phyloP scores from a whole-genome alignment of 2,329 filamentous ascomycete genomes.

The Sporothrix phasma region DNA sequence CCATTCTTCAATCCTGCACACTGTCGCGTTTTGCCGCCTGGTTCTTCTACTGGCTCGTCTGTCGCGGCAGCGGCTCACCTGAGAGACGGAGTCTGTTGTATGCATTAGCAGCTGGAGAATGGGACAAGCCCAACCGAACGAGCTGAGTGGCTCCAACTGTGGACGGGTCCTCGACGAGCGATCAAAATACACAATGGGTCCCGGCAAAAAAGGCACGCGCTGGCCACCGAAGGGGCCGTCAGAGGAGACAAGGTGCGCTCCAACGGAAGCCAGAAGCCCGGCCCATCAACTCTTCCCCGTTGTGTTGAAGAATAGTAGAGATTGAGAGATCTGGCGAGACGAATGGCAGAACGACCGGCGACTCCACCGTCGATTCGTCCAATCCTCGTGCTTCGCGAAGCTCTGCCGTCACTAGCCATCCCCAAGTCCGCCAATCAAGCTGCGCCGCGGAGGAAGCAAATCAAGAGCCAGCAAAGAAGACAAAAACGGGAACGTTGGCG shows the following conservation, averaged over 20 bases:
- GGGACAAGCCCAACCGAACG: not conserved
- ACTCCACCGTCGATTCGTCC: constrained; percentile 26
- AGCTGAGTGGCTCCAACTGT: constrained; percentile 13
- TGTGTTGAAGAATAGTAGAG: not conserved
- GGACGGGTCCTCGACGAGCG: constrained; percentile 1
- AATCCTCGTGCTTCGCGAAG: constrained; percentile 16
- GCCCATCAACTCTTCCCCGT: not conserved
- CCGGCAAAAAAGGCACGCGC: not conserved
- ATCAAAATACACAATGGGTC: constrained; percentile 1
- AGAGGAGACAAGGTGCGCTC: not conserved
- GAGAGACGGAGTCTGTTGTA: not conserved
- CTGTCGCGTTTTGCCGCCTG: not conserved
- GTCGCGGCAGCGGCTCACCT: not conserved
- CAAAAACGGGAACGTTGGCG: not conserved
- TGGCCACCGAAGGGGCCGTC: not conserved
- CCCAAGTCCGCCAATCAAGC: constrained; percentile 24
- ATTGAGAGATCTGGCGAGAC: not conserved
- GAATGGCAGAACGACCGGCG: constrained; percentile 12
- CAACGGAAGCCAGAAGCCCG: not conserved
- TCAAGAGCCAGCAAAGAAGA: constrained; percentile 12
- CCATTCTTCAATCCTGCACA: not conserved
- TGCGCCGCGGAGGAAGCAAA: constrained; percentile 12
- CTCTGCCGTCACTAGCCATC: constrained; percentile 21
- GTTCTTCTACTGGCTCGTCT: constrained; percentile 3
- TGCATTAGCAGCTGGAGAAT: not conserved